These are phyloP conservation scores for Candida dajiaensis DNA, from an alignment of 805 yeast species.

Conservation along the genomic window DNA sequence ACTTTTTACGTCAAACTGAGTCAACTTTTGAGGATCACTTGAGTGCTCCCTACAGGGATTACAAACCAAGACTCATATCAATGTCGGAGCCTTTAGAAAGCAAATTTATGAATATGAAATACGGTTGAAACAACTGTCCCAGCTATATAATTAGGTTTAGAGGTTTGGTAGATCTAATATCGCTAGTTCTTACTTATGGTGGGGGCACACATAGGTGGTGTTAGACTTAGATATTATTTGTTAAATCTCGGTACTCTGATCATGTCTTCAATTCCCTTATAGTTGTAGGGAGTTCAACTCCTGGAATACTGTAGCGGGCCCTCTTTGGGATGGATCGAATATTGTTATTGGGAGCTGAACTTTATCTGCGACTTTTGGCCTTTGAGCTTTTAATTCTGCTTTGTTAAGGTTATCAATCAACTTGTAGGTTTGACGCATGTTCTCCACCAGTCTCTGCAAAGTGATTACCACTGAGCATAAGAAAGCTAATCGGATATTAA, in stretches of 20 bases:
- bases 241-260: background rate
- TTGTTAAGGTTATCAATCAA: conserved; percentile 3
- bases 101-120: background rate
- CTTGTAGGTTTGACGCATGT: conserved; percentile 10
- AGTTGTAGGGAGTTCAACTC: background rate
- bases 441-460: background rate
- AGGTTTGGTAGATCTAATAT: too few relatives aligned
- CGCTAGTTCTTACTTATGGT: too few relatives aligned
- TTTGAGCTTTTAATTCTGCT: conserved; percentile 8
- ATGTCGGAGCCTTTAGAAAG: background rate
- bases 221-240: too few relatives aligned
- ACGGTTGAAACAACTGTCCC: too few relatives aligned
- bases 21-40: background rate
- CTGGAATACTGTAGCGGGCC: background rate
- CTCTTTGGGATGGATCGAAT: background rate
- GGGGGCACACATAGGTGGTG: too few relatives aligned
- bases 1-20: background rate
- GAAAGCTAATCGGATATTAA: conserved; percentile 1
- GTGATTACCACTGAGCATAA: conserved; percentile 4
- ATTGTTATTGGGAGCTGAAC: background rate
- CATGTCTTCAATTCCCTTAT: background rate
- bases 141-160: too few relatives aligned
- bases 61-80: background rate
- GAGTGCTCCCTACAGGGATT: background rate
- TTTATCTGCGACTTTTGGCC: conserved; percentile 4